Percentiles rank a stretch among this genome's conserved stretches.
Evolutionary conservation across 2,329 filamentous ascomycete species (phyloP).

Genomic region (Pseudocercospora cruenta): DNA sequence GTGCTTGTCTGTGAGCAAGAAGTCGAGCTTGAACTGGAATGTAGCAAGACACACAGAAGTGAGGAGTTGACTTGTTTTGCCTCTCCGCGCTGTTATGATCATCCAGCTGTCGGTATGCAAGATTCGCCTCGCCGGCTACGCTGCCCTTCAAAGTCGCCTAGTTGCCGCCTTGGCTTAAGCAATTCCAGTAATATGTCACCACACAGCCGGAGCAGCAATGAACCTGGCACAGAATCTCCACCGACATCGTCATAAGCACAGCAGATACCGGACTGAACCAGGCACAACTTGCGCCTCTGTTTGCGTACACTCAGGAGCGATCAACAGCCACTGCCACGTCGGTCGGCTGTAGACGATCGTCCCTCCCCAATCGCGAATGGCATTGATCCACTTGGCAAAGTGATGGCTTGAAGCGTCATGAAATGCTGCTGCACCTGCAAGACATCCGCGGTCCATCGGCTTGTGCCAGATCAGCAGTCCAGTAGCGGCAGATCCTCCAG

Average conservation of each 20-base stretch:
- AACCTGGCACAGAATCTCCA: neutral
- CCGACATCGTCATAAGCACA: neutral
- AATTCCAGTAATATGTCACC: neutral
- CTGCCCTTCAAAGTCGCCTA: neutral
- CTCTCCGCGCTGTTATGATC: neutral
- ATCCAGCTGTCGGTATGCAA: neutral
- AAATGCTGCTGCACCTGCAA: neutral
- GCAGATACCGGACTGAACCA: neutral
- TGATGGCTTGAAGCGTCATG: neutral
- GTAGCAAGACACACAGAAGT: neutral
- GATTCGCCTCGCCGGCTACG: neutral
- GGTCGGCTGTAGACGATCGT: neutral
- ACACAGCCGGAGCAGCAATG: neutral
- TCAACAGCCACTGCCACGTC: neutral
- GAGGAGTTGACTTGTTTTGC: neutral
- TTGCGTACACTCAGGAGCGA: neutral
- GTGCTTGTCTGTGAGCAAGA: conserved; percentile 1
- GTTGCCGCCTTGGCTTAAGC: neutral
- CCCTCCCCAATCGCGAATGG: neutral
- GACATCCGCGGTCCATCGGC: neutral
- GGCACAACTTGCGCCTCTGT: neutral
- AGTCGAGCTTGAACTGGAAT: neutral
- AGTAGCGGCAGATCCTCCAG: conserved; percentile 1
- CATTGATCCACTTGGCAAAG: neutral
- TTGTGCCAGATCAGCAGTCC: neutral